phyloP scores from a whole-genome alignment of 306 rosid genomes.

The Datisca glomerata region DNA sequence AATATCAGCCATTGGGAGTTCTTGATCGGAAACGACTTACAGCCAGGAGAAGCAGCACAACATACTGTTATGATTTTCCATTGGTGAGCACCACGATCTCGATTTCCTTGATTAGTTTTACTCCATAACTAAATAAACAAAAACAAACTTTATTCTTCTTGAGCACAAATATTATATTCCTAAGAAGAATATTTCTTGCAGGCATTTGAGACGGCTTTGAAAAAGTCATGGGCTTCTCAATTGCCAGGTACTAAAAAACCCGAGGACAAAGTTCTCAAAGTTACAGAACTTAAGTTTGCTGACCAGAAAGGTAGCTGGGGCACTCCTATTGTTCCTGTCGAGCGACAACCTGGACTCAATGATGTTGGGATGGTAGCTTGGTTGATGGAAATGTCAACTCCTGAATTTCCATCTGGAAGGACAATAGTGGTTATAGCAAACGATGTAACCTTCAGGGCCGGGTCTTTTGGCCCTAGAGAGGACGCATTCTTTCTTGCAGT shows the following conservation, averaged over 20 bases:
- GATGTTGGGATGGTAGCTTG: slow-evolving; percentile 98
- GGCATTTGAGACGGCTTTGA: slow-evolving; percentile 86
- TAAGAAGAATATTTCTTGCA: slow-evolving; percentile 22
- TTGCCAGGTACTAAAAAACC: slow-evolving; percentile 29
- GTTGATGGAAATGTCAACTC: slow-evolving; percentile 85
- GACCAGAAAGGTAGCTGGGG: slow-evolving; percentile 80
- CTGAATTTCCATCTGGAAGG: slow-evolving; percentile 93
- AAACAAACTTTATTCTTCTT: neutral
- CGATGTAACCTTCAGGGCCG: slow-evolving; percentile 93
- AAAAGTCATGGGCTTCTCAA: slow-evolving; percentile 65
- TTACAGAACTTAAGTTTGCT: slow-evolving; percentile 67
- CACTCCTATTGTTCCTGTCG: slow-evolving; percentile 62
- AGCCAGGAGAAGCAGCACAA: slow-evolving; percentile 86
- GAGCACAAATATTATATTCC: neutral
- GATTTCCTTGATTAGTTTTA: slow-evolving; percentile 5
- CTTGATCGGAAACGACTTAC: slow-evolving; percentile 70
- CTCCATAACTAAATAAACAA: neutral
- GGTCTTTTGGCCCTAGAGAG: slow-evolving; percentile 96
- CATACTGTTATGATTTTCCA: slow-evolving; percentile 96
- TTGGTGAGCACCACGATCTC: slow-evolving; percentile 83
- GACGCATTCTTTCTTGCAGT: slow-evolving; percentile 90
- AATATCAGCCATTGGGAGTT: slow-evolving; percentile 69
- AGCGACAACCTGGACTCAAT: slow-evolving; percentile 57
- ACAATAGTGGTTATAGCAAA: slow-evolving; percentile 71
- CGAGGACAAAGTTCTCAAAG: slow-evolving; percentile 48